A percentile compares a stretch with the other conserved stretches of the same genome.
Evolutionary conservation across 139 green algal species (phyloP).

Genomic region (Chlorella sp.): DNA sequence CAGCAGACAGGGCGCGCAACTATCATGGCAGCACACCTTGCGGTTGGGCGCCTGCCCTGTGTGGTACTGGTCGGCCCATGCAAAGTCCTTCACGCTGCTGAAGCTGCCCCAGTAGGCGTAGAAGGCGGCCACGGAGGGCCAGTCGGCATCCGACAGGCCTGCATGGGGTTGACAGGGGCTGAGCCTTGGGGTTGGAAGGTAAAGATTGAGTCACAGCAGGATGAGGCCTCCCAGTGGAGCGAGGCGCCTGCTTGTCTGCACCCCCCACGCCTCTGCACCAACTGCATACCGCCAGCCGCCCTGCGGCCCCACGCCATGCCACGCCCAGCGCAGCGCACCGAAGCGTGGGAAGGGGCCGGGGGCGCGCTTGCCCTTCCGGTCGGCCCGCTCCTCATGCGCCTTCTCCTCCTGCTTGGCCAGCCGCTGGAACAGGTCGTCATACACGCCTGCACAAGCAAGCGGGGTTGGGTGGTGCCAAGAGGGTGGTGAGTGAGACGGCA

Average conservation of each 20-base stretch:
- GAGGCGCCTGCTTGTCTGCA: too few species aligned
- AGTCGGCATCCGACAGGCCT: conserved; percentile 44
- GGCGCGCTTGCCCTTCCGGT: conserved; percentile 13
- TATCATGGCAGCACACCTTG: conserved; percentile 50
- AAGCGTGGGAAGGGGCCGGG: conserved; percentile 34
- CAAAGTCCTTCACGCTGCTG: conserved; percentile 82
- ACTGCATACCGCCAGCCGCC: background rate
- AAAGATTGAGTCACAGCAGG: too few species aligned
- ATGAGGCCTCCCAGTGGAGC: too few species aligned
- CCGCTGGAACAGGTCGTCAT: conserved; percentile 80
- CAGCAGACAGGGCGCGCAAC: too few species aligned
- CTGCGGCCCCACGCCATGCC: too few species aligned
- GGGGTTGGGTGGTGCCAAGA: too few species aligned
- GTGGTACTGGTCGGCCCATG: conserved; percentile 93
- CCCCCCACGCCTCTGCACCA: too few species aligned
- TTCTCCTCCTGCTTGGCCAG: conserved; percentile 75
- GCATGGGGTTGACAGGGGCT: too few species aligned
- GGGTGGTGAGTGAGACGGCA: too few species aligned
- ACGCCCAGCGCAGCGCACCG: conserved; percentile 18
- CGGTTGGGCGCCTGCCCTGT: conserved; percentile 80
- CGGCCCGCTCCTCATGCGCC: conserved; percentile 38
- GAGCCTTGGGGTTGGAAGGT: too few species aligned
- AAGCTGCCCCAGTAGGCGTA: conserved; percentile 91
- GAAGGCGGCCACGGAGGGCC: conserved; percentile 79
- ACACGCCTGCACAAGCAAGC: conserved; percentile 76